Evolutionary conservation across 2,329 filamentous ascomycete genomes (phyloP).

Genomic region (Coniella vitis): DNA sequence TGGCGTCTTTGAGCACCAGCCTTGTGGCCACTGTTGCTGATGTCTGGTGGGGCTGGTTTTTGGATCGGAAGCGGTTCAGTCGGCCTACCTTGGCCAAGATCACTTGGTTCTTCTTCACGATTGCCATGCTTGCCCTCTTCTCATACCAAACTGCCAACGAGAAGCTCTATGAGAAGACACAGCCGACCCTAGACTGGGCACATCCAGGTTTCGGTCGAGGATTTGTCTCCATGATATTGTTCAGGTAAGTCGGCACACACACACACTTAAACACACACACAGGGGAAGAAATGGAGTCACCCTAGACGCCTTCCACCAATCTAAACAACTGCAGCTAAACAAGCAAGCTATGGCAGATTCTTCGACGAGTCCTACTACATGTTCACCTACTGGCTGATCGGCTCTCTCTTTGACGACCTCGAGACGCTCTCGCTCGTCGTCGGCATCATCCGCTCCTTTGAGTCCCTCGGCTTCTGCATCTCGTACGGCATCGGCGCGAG

Average conservation of each 20-base stretch:
- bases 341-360: conserved; percentile 25
- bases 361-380: conserved; percentile 46
- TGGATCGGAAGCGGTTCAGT: conserved; percentile 34
- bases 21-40: conserved; percentile 38
- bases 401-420: conserved; percentile 43
- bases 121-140: conserved; percentile 36
- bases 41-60: conserved; percentile 43
- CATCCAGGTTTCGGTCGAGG: conserved; percentile 36
- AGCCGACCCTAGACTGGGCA: conserved; percentile 39
- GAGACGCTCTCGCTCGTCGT: conserved; percentile 44
- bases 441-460: conserved; percentile 40
- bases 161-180: conserved; percentile 33
- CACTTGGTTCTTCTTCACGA: conserved; percentile 34
- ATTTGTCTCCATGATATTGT: conserved; percentile 41
- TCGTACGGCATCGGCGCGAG: conserved; percentile 41
- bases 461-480: conserved; percentile 39
- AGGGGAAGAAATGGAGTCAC: too few species aligned
- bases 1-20: conserved; percentile 38
- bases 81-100: conserved; percentile 35
- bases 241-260: too few species aligned
- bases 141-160: conserved; percentile 43
- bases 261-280: too few species aligned
- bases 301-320: too few species aligned
- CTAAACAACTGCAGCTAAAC: too few species aligned
- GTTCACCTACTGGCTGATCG: conserved; percentile 45